Evolutionary conservation across 2,329 filamentous ascomycete species (phyloP).

Genomic region (Verticillium klebahnii): DNA sequence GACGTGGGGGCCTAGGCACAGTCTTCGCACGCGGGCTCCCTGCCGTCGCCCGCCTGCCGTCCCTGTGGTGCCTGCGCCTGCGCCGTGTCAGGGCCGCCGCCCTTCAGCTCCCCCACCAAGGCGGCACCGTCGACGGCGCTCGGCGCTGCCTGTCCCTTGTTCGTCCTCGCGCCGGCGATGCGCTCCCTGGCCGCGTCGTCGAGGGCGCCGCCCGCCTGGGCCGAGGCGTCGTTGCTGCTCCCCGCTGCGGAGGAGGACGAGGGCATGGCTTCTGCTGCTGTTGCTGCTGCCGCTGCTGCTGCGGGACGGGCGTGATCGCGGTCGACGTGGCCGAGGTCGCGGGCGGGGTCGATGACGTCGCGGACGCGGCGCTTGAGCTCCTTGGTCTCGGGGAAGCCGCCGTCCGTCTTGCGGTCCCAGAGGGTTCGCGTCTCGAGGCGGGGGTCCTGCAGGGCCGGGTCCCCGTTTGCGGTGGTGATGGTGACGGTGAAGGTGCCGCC

Average conservation of each 20-base stretch:
- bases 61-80: neutral
- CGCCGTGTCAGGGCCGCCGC: neutral
- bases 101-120: conserved; percentile 1
- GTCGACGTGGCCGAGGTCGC: conserved; percentile 80
- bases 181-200: conserved; percentile 6
- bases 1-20: neutral
- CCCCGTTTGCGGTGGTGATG: conserved; percentile 38
- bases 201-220: neutral
- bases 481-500: conserved; percentile 80
- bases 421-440: conserved; percentile 49
- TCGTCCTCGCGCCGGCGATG: conserved; percentile 8
- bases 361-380: conserved; percentile 80
- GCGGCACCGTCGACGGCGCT: neutral
- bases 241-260: conserved; percentile 3
- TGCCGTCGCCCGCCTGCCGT: neutral
- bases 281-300: neutral
- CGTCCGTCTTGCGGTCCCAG: conserved; percentile 85
- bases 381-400: conserved; percentile 92
- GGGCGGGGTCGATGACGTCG: conserved; percentile 73
- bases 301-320: conserved; percentile 31
- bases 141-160: conserved; percentile 9
- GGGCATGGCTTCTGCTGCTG: neutral
- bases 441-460: conserved; percentile 7
- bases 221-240: conserved; percentile 1
- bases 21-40: conserved; percentile 8